Evolutionary conservation across 805 yeast genomes (phyloP), one percentile per base, ranked within the genome.

Genomic region (Saturnispora gosingensis): DNA sequence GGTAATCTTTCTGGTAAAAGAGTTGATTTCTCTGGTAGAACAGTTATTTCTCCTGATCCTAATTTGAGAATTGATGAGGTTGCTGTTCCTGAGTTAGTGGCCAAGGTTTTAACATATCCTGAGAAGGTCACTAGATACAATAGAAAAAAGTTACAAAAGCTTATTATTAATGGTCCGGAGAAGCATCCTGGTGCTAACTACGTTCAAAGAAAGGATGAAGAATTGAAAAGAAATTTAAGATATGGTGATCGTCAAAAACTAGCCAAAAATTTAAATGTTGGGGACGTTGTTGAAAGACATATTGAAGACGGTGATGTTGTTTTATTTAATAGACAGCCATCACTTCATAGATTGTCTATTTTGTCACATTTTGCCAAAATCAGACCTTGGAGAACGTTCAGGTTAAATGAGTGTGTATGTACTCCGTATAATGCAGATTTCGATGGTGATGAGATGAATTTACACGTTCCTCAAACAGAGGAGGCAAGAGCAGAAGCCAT

Each of bases 361-460:
- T 73, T 93, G 58, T 85, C 97, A 1, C 99, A 93, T 73, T 90
- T 83, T 68, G 99, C 97, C 45, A 90, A 88, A 64, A 83, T 93
- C 60, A 79, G 96, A 63, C 99, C 99, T 0, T 93, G 98, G 98
- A 78, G 99, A 72, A 93, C 99, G 2, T 88, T 93, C 72, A 76
- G 99, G 59, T 76, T 93, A 59, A 93, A 93, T 66, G 98, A 93
- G 69, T 93, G 99, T 83, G 99, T 93, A 9, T 93, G 99, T 72
- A 93, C 99, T 0, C 99, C 99, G 2, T 93, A 93, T 71, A 95
- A 95, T 67, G 99, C 99, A 45, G 99, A 93, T 84, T 93, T 93
- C 75, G 99, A 93, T 74, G 99, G 99, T 77, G 99, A 93, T 71
- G 99, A 93, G 73, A 93, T 93, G 99, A 93, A 93, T 72, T 84